Base-by-base conservation (phyloP, 73 alveolate genomes). In the Stentor roeselii region DNA sequence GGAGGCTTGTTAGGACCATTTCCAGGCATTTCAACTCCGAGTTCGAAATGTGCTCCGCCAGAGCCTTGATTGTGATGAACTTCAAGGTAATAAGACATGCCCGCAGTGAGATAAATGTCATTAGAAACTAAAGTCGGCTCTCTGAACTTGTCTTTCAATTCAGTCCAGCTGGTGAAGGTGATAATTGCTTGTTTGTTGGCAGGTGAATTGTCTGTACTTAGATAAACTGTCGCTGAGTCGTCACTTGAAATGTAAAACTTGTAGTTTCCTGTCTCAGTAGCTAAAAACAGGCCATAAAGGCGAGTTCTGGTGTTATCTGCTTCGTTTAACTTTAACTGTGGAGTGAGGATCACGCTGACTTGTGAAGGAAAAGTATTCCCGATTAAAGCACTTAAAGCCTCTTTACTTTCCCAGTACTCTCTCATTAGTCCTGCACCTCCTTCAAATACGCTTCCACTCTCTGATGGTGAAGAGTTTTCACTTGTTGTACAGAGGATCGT, bases 181-280 rank as follows among this genome's bases (percentile, higher is more conserved):
- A 67, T 21, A 0, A 67, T 2, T 21, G 37, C n/a, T 27, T 1
- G 42, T 0, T 36, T 21, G 14, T 21, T 67, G 11, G 37, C 42
- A 27, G 80, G 80, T 1, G n/a, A 15, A 30, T n/a, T 40, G 34
- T 21, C n/a, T 15, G 80, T 80, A 36, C 88, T 50, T 6, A 86
- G 76, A 59, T 39, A 77, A 0, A 86, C 88, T 36, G 15, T n/a
- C 37, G 88, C 67, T 35, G 3, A 6, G 39, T 86, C 91, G 39
- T 86, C 91, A 58, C 88, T 75, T 0, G 91, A 59, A 61, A 86
- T 36, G 40, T 42, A 80, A 60, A 86, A 78, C 80, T 86, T 80
- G 84, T 86, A 86, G 50, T 36, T 59, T 1, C 88, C 88, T 3
- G 76, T 32, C 21, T 36, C 84, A 3, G 91, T 87, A 37, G 91